A percentile compares a stretch with the other conserved stretches of the same genome.
phyloP scores from a whole-genome alignment of 768 basidiomycete species.

The Tulasnella calospora region DNA sequence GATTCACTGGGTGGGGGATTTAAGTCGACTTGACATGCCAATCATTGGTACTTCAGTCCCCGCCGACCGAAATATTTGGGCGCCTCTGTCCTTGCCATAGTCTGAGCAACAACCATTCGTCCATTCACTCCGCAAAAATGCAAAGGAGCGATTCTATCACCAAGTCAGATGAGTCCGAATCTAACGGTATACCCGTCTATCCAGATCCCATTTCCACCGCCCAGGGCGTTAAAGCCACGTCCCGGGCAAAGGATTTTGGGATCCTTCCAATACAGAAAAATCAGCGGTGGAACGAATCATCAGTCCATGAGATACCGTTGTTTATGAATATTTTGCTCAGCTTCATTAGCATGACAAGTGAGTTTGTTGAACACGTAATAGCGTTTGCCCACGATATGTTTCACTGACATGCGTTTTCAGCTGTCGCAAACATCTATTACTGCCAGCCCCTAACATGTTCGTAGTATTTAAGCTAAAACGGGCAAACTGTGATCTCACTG shows the following conservation, averaged over 20 bases:
- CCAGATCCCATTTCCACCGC: not conserved
- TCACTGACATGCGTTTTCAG: not conserved
- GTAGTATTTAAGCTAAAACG: not conserved
- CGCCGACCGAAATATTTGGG: not conserved
- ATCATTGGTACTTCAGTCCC: not conserved
- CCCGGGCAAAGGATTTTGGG: slow-evolving; percentile 33
- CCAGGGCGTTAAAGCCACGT: not conserved
- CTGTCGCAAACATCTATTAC: slow-evolving; percentile 32
- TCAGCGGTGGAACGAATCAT: slow-evolving; percentile 30
- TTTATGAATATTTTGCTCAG: slow-evolving; percentile 34
- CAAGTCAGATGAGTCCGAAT: not conserved
- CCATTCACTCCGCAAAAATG: not conserved
- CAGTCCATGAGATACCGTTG: slow-evolving; percentile 27
- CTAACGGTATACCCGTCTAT: not conserved
- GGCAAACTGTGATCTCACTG: not conserved
- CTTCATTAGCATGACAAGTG: slow-evolving; percentile 32
- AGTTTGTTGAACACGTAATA: not conserved
- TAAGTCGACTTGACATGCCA: not conserved
- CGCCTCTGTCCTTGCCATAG: not conserved
- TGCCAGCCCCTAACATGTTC: slow-evolving; percentile 30
- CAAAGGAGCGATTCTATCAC: not conserved
- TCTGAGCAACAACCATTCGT: not conserved
- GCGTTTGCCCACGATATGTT: not conserved
- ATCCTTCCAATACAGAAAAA: slow-evolving; percentile 38
- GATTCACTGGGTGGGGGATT: not conserved